Evolutionary conservation across 345 rosid species (phyloP).

Genomic region (Trapa bicornis): DNA sequence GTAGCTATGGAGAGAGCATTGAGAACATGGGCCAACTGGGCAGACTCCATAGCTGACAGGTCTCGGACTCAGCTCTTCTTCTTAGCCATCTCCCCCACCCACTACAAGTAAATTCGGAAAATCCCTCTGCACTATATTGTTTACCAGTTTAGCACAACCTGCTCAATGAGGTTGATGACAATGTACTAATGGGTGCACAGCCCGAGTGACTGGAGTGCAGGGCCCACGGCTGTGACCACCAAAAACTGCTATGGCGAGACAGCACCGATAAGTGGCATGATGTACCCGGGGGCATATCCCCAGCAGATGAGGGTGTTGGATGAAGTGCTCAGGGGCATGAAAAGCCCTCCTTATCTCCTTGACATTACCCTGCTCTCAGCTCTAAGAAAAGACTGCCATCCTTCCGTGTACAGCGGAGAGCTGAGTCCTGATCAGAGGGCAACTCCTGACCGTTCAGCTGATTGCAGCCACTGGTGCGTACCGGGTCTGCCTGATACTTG

Average conservation of each 20-base stretch:
- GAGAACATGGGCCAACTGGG: conserved; percentile 82
- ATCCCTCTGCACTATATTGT: not conserved
- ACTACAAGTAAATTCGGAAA: conserved; percentile 43
- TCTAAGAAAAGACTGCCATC: conserved; percentile 80
- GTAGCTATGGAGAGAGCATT: conserved; percentile 68
- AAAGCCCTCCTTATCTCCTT: conserved; percentile 38
- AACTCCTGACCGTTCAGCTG: conserved; percentile 61
- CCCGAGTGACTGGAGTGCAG: conserved; percentile 65
- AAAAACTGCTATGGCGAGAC: conserved; percentile 82
- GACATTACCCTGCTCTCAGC: conserved; percentile 87
- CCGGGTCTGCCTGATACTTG: conserved; percentile 97
- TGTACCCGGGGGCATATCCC: conserved; percentile 45
- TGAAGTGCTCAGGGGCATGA: conserved; percentile 42
- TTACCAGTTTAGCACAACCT: not conserved
- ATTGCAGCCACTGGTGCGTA: conserved; percentile 99
- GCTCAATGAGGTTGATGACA: not conserved
- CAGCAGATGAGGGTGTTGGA: conserved; percentile 63
- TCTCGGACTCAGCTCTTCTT: conserved; percentile 52
- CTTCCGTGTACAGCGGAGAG: conserved; percentile 86
- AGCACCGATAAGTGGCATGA: conserved; percentile 37
- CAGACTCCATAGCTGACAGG: conserved; percentile 40
- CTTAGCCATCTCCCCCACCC: conserved; percentile 83
- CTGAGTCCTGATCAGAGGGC: conserved; percentile 49
- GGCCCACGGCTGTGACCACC: conserved; percentile 20
- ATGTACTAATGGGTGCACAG: conserved; percentile 19